Evolutionary conservation across 2,329 filamentous ascomycete species (phyloP).

Genomic region (Leptographium wingfieldii): DNA sequence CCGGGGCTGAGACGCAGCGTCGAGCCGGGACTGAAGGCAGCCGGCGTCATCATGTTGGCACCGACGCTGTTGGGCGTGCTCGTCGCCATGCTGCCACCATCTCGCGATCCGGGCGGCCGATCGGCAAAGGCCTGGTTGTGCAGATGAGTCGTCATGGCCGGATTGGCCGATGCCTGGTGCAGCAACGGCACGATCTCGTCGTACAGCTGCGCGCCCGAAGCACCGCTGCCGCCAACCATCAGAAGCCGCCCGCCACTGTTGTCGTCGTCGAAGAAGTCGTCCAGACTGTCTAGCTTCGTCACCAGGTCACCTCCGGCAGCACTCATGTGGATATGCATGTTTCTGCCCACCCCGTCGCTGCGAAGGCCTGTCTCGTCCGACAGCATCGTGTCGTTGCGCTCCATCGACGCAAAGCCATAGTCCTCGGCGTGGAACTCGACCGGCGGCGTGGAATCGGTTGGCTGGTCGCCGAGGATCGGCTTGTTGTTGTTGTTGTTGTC

Average conservation of each 20-base stretch:
- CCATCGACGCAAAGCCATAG: slow-evolving; percentile 53
- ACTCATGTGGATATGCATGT: background rate
- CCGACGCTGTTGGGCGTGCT: slow-evolving; percentile 12
- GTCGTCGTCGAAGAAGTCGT: slow-evolving; percentile 70
- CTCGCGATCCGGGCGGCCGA: slow-evolving; percentile 48
- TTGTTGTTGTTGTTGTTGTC: background rate
- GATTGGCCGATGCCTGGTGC: slow-evolving; percentile 60
- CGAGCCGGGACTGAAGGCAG: slow-evolving; percentile 31
- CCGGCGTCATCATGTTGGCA: slow-evolving; percentile 48
- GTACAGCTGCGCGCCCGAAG: slow-evolving; percentile 72
- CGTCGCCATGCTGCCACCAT: slow-evolving; percentile 20
- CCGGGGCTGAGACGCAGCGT: slow-evolving; percentile 23
- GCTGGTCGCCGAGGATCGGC: slow-evolving; percentile 31
- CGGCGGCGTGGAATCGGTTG: slow-evolving; percentile 22
- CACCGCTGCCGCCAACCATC: slow-evolving; percentile 17
- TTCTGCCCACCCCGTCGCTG: background rate
- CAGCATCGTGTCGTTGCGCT: slow-evolving; percentile 82
- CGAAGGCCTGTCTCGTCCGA: slow-evolving; percentile 56
- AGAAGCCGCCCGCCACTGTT: slow-evolving; percentile 15
- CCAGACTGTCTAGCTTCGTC: slow-evolving; percentile 63
- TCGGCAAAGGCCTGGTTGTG: slow-evolving; percentile 75
- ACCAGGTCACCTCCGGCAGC: slow-evolving; percentile 55
- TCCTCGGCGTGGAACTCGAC: slow-evolving; percentile 55
- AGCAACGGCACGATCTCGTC: slow-evolving; percentile 87
- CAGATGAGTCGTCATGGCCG: slow-evolving; percentile 55